Base-by-base conservation (phyloP, 1,284 basidiomycete species). In the Heimioporus punctisporus region DNA sequence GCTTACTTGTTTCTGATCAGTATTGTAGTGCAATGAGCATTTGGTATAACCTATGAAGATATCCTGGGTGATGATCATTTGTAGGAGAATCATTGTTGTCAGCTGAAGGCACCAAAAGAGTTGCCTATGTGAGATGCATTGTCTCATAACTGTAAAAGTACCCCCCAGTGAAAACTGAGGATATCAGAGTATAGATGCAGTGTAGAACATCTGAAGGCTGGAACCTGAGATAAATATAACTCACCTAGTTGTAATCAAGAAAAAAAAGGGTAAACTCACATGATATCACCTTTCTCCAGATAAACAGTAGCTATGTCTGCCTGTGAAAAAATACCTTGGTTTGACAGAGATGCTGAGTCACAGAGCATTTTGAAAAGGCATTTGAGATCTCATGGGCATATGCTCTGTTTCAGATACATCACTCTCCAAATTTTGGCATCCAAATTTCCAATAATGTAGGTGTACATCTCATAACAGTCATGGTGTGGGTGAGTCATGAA, bases 111-210 rank as follows among this genome's bases (percentile, higher is more conserved):
- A 3, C 11, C 17, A 17, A 34, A 17, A 34, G 31, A 11, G 17
- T 34, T 52, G 48, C 25, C 0, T 23, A 10, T 0, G 46, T 63
- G 0, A 60, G 26, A 2, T 60, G 53, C 51, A 60, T 60, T 0
- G 47, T 64, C 0, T 57, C 11, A 5, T 57, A 63, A 8, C 9
- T 46, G 25, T 43, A 63, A 2, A 57, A 64, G 1, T 63, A 64
- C 0, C 47, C 49, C 0, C 61, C 45, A 0, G 17, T 63, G 26
- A 63, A 56, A 0, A 64, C 48, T 0, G 55, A 52, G 0, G 46
- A 10, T 0, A 62, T 30, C 0, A 52, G 51, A 0, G 48, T 63
- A 12, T 57, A 63, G 4, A 63, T 46, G 0, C 0, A 0, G 23
- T 63, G 60, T 0, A 63, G 17, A 0, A 57, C 48, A 2, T 42